Conservation (phyloP, 2,329 filamentous ascomycete genomes). For the Fusarium haematococcum region DNA sequence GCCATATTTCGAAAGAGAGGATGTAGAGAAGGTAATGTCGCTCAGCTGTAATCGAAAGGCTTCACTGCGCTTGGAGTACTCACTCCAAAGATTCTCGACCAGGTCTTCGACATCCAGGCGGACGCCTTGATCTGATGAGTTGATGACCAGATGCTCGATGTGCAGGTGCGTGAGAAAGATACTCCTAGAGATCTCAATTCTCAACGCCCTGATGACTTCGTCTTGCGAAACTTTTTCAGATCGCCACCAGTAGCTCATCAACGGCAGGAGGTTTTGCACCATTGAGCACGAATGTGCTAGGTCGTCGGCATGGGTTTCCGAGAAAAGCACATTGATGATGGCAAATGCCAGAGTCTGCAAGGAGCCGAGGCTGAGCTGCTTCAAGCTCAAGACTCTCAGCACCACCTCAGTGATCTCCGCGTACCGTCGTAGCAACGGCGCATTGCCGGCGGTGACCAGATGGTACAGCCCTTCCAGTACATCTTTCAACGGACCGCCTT, state of each 20-base stretch:
- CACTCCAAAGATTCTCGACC: constrained; percentile 76
- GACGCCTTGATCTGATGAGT: constrained; percentile 54
- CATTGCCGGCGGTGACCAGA: constrained; percentile 74
- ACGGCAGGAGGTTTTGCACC: constrained; percentile 72
- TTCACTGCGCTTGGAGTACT: constrained; percentile 80
- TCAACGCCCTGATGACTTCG: constrained; percentile 71
- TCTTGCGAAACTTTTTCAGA: constrained; percentile 73
- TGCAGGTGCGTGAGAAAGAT: constrained; percentile 75
- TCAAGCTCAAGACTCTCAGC: constrained; percentile 71
- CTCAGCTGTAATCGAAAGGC: constrained; percentile 81
- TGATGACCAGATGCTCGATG: constrained; percentile 66
- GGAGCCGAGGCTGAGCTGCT: constrained; percentile 68
- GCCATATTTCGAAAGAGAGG: constrained; percentile 56
- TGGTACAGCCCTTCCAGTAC: constrained; percentile 72
- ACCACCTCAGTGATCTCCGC: constrained; percentile 67
- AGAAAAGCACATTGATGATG: constrained; percentile 78
- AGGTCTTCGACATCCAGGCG: constrained; percentile 71
- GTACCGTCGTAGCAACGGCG: constrained; percentile 70
- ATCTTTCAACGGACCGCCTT: constrained; percentile 51
- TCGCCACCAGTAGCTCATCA: constrained; percentile 83
- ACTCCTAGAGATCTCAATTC: constrained; percentile 82
- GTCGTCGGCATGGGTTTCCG: constrained; percentile 75
- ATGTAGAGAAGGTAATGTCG: constrained; percentile 72
- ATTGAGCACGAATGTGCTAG: constrained; percentile 70
- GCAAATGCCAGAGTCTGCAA: constrained; percentile 80